These are phyloP conservation scores for Fomitiporia mediterranea DNA, from an alignment of 1,284 basidiomycete genomes.

Conservation along the genomic window DNA sequence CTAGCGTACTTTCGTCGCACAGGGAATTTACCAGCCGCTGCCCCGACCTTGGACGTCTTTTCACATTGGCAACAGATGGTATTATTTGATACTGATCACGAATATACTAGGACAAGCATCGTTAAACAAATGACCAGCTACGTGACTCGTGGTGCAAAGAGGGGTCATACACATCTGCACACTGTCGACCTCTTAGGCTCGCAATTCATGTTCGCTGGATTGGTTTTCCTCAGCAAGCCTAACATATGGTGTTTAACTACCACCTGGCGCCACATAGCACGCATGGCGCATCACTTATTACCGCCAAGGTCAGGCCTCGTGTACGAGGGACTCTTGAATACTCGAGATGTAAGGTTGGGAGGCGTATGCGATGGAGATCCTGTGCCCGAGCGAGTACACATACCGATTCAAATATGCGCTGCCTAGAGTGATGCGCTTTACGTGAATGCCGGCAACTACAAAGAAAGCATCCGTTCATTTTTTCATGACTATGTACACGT, in stretches of 20 bases:
- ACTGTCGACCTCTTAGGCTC: neutral
- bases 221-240: neutral
- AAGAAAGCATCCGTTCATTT: too few species aligned
- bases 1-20: neutral
- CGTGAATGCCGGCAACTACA: too few species aligned
- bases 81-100: neutral
- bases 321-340: too few species aligned
- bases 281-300: neutral
- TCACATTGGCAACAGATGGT: neutral
- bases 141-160: neutral
- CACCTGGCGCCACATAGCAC: neutral
- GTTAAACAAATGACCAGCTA: neutral
- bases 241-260: conserved; percentile 4
- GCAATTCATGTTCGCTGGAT: neutral
- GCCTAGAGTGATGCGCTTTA: too few species aligned
- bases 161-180: neutral
- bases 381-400: too few species aligned
- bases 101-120: neutral
- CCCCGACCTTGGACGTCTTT: neutral
- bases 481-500: too few species aligned
- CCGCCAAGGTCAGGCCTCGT: too few species aligned
- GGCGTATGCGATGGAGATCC: neutral
- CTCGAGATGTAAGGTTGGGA: too few species aligned
- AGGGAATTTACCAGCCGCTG: neutral
- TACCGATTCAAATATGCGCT: too few species aligned